Evolutionary conservation across 176 grass and related monocot genomes (phyloP).

Genomic region (Carex myosuroides): DNA sequence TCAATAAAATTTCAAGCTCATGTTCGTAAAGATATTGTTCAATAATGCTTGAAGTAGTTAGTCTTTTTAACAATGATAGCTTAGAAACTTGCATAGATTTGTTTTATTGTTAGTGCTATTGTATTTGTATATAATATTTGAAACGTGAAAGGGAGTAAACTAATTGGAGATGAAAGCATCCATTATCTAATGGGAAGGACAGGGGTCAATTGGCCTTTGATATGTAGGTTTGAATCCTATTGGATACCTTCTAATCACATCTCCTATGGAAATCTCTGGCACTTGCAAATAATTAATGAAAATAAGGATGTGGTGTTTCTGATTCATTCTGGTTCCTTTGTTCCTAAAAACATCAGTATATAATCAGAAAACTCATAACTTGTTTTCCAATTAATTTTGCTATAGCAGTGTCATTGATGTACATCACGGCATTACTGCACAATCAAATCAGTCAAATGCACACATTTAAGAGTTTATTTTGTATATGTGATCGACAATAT

Average conservation of each 20-base stretch:
- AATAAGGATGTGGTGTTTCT: not conserved
- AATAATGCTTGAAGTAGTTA: not conserved
- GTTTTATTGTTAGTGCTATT: not conserved
- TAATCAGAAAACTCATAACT: not conserved
- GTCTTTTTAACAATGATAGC: not conserved
- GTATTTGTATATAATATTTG: not conserved
- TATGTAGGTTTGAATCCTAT: conserved; percentile 66
- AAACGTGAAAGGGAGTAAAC: not conserved
- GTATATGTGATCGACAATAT: not conserved
- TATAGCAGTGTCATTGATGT: not conserved
- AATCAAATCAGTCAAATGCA: not conserved
- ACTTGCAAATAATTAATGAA: not conserved
- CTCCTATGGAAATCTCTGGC: not conserved
- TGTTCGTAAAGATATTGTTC: not conserved
- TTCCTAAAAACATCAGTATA: not conserved
- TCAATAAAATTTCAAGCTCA: not conserved
- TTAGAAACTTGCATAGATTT: not conserved
- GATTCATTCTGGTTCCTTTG: not conserved
- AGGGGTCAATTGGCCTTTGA: conserved; percentile 18
- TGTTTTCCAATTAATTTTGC: not conserved
- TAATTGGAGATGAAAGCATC: conserved; percentile 32
- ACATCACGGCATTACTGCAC: not conserved
- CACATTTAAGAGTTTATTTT: not conserved
- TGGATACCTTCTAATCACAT: conserved; percentile 24
- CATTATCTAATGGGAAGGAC: conserved; percentile 50